These are phyloP conservation scores for Fusarium clavum DNA, from an alignment of 2,329 filamentous ascomycete species.

Conservation along the genomic window DNA sequence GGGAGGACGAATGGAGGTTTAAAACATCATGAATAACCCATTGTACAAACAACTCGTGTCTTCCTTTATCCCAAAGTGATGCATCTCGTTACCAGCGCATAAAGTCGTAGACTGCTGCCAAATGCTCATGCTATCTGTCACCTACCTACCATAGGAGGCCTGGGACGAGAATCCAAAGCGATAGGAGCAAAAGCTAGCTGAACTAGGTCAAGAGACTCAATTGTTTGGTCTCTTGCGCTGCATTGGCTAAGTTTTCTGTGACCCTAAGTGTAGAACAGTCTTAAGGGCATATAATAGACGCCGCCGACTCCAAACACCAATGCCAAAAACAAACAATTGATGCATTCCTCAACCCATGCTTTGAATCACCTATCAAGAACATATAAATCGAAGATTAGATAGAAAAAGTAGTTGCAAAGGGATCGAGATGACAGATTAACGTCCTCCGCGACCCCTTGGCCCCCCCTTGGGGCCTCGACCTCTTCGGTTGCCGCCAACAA, in stretches of 20 bases:
- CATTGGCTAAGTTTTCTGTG: neutral
- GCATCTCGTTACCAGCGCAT: neutral
- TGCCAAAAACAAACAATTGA: conserved; percentile 1
- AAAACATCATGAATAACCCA: conserved; percentile 35
- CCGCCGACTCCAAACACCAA: conserved; percentile 35
- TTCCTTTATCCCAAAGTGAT: neutral
- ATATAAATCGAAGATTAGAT: neutral
- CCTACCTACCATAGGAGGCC: neutral
- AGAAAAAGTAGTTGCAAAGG: neutral
- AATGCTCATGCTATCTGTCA: neutral
- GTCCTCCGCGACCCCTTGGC: conserved; percentile 42
- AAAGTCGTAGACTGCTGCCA: neutral
- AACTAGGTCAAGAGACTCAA: neutral
- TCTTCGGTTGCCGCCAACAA: conserved; percentile 50
- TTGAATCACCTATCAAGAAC: neutral
- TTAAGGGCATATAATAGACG: conserved; percentile 1
- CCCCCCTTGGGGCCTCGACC: conserved; percentile 38
- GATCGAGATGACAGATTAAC: conserved; percentile 21
- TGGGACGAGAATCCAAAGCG: neutral
- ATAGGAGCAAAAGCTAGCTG: neutral
- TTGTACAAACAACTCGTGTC: neutral
- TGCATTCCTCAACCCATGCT: neutral
- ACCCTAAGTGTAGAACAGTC: conserved; percentile 1
- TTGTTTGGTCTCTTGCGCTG: neutral
- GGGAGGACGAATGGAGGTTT: conserved; percentile 23